phyloP scores from a whole-genome alignment of 768 basidiomycete genomes.

The Boletus tylopilopsis region DNA sequence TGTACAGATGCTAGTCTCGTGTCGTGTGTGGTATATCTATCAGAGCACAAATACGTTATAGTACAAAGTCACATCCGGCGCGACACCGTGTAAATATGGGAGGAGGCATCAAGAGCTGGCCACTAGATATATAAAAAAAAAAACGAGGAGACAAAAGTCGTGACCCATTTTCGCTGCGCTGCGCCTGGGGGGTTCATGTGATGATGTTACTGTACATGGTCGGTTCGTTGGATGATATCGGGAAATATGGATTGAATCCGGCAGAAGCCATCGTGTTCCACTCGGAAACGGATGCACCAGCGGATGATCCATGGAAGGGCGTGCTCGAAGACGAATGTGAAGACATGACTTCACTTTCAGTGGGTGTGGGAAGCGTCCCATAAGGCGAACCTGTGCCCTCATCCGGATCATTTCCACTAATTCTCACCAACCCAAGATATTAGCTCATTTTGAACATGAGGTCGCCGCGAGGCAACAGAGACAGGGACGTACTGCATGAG shows the following conservation, averaged over 20 bases:
- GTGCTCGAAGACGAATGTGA: constrained; percentile 43
- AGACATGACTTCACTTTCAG: constrained; percentile 57
- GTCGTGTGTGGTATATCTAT: constrained; percentile 20
- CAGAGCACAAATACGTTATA: constrained; percentile 22
- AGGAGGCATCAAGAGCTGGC: constrained; percentile 11
- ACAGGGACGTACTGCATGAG: constrained; percentile 59
- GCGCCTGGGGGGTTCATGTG: constrained; percentile 34
- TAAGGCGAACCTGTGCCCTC: constrained; percentile 48
- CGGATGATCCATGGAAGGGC: constrained; percentile 39
- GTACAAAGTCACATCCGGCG: constrained; percentile 32
- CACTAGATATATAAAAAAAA: no score
- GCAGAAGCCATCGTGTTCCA: constrained; percentile 55
- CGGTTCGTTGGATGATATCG: constrained; percentile 51
- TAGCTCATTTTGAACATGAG: constrained; percentile 34
- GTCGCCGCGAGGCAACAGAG: constrained; percentile 29
- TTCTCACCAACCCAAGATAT: constrained; percentile 29
- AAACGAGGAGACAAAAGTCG: background rate
- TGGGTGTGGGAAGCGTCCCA: constrained; percentile 53
- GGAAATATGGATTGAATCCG: constrained; percentile 69
- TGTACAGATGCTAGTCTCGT: constrained; percentile 24
- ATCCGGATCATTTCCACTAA: constrained; percentile 49
- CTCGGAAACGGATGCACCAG: constrained; percentile 52
- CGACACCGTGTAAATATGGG: constrained; percentile 26
- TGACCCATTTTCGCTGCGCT: background rate
- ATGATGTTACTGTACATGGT: constrained; percentile 57